Base-by-base conservation (phyloP, 352 stramenopile species). In the Phytopythium sindhum region DNA sequence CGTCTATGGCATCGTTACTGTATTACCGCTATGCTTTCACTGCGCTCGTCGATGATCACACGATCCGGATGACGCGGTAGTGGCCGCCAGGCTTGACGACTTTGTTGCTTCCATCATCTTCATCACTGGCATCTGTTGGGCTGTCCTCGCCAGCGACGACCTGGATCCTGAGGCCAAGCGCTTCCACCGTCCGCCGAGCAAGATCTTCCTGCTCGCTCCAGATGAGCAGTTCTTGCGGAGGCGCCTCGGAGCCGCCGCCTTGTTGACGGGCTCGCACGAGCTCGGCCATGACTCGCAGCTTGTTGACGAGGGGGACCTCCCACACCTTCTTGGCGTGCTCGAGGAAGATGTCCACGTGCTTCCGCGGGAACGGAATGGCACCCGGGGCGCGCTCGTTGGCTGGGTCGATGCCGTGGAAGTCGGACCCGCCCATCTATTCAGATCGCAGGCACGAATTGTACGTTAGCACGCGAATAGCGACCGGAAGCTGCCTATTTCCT, bases 361-460 rank as follows among this genome's bases (percentile, higher is more conserved):
- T 66, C 42, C 81, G 77, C 9, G 86, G 84, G 57, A 95, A 84
- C 0, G 85, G 85, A 26, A 95, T 91, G 24, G 77, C 81, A n/a
- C 86, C 86, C 8, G 86, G 86, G 8, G 80, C 73, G 57, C 78
- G 76, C 69, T 95, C 86, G 1, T 73, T 89, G 10, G 63, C 80
- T 7, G 80, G 70, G 28, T 95, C 80, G 63, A 93, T 93, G 29
- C 84, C 86, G 57, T 95, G 86, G 57, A 92, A 95, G 61, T 93
- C 83, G n/a, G 86, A 93, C 2, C 84, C 86, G 53, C 86, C 86
- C 57, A 91, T 69, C 86, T 94, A 51, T 24, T 10, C 17, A 28
- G 21, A 2, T 31, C 29, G 35, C 47, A 57, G 21, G 8, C 11
- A 28, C 37, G 31, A n/a, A 47, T 55, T n/a, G 31, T 2, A 14